Evolutionary conservation across 1,139 yeast genomes (phyloP), one percentile per base, ranked within the genome.

Genomic region (Debaryomycetaceae sp.): DNA sequence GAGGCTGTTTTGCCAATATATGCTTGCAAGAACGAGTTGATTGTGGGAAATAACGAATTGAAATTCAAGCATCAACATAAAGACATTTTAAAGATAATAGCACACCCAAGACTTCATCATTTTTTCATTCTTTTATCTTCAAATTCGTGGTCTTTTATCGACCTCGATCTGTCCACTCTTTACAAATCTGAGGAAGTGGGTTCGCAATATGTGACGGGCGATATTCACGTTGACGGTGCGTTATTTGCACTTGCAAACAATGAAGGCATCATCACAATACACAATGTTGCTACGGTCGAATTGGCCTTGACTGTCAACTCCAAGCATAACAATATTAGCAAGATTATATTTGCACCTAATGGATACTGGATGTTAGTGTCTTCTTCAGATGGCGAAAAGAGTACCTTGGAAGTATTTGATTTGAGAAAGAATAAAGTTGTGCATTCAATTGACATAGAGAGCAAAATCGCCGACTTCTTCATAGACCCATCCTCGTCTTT

Each of bases 171-270:
- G 30, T 41, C 30, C 34, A 46, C 32, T 17, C 31, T 34, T 15
- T 53, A 22, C 43, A 40, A 36, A 41, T 43, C 35, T 43, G 40
- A 45, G 2, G 43, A 37, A 6, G n/a, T 40, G 6, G 11, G 11
- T n/a, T 44, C 38, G 30, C 45, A 44, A 2, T 52, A 61, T 18
- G 50, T 58, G 1, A 48, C 67, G 4, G 73, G 70, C 17, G 75
- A 61, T 30, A 63, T 83, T 22, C 92, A 84, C 50, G 78, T 78
- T 4, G 92, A 84, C 56, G 92, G 92, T 11, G 73, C 75, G 3
- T 58, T 84, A 16, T 51, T 81, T 5, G 85, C 81, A 0, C 53
- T 77, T 9, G 82, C 81, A 0, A 57, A 63, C 5, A 43, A 51
- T 5, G 49, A 58, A 6, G 75, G 73, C 2, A 52, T 60, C 5